Conservation (phyloP, 2,329 filamentous ascomycete genomes). For the Botrytis fabae region DNA sequence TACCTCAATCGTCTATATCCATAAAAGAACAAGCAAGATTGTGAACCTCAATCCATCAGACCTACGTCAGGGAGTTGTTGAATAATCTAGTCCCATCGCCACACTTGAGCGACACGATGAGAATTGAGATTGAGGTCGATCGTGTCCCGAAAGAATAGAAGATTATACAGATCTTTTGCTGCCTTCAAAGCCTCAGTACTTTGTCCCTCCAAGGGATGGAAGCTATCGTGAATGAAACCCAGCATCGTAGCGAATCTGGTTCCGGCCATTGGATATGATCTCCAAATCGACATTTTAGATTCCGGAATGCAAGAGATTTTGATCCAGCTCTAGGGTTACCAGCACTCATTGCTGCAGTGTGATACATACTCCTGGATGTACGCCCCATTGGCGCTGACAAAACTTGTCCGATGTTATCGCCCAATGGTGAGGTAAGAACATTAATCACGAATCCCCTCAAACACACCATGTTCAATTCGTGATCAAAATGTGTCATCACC, state of each 20-base stretch:
- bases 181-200: neutral
- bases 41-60: neutral
- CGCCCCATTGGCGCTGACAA: neutral
- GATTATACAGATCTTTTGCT: neutral
- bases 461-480: neutral
- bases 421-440: neutral
- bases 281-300: neutral
- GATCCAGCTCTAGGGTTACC: neutral
- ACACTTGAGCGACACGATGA: neutral
- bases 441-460: too few relatives aligned
- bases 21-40: neutral
- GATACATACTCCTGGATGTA: neutral
- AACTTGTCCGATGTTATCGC: neutral
- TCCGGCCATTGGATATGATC: neutral
- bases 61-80: neutral
- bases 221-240: neutral
- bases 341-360: neutral
- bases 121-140: neutral
- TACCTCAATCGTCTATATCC: neutral
- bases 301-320: neutral
- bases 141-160: neutral
- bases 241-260: neutral
- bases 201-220: neutral
- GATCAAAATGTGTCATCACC: neutral
- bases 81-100: neutral